phyloP scores from a whole-genome alignment of 2,329 filamentous ascomycete species.

The Parastagonospora nodorum region DNA sequence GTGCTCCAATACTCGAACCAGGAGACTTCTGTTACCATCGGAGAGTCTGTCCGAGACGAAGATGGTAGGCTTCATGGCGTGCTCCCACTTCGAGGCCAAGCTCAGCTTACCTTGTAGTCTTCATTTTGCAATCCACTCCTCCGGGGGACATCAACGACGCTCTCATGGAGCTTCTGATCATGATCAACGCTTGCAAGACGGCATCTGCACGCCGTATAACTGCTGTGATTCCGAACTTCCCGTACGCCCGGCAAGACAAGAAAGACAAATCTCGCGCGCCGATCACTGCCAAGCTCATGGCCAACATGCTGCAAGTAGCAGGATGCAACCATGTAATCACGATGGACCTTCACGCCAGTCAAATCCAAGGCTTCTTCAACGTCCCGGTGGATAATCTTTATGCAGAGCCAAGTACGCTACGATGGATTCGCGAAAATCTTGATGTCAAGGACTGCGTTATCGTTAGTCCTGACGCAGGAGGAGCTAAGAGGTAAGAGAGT shows the following conservation, averaged over 20 bases:
- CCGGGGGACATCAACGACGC: constrained; percentile 98
- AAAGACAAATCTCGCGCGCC: constrained; percentile 96
- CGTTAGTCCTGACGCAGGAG: constrained; percentile 91
- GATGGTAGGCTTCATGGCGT: constrained; percentile 64
- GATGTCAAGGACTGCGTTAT: constrained; percentile 85
- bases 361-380: constrained; percentile 97
- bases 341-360: constrained; percentile 92
- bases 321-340: constrained; percentile 94
- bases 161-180: constrained; percentile 96
- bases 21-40: constrained; percentile 89
- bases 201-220: constrained; percentile 89
- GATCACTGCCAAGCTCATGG: constrained; percentile 93
- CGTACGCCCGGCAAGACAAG: constrained; percentile 96
- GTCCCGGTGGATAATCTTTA: constrained; percentile 82
- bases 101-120: constrained; percentile 62
- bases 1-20: constrained; percentile 86
- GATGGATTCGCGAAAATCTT: constrained; percentile 89
- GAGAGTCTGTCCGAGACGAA: constrained; percentile 94
- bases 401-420: constrained; percentile 87
- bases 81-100: background rate
- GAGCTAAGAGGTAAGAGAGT: constrained; percentile 74
- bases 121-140: constrained; percentile 93
- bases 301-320: constrained; percentile 95
- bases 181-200: constrained; percentile 93
- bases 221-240: constrained; percentile 93